Conservation (phyloP, 768 basidiomycete species). For the Rhodotorula sphaerocarpa region DNA sequence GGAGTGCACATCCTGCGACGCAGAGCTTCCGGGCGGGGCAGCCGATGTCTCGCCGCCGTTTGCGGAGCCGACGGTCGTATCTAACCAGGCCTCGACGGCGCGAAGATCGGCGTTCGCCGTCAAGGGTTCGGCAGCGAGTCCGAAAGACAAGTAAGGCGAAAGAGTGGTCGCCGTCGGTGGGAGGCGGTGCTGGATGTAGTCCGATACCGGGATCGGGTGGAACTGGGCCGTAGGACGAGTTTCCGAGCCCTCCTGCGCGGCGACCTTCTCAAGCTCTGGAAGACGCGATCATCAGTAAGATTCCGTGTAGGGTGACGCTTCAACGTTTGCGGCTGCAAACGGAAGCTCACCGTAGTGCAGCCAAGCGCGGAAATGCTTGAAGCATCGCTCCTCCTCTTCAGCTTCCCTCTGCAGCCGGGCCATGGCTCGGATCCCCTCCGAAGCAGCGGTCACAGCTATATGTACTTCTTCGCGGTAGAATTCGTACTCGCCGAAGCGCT, state of each 20-base stretch:
- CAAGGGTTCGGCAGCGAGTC: neutral
- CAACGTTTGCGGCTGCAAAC: neutral
- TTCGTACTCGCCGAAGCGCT: slow-evolving; percentile 1
- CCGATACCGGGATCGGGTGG: slow-evolving; percentile 20
- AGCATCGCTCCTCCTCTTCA: slow-evolving; percentile 36
- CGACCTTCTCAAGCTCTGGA: slow-evolving; percentile 35
- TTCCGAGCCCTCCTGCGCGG: slow-evolving; percentile 24
- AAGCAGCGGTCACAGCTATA: slow-evolving; percentile 15
- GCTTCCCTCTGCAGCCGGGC: slow-evolving; percentile 25
- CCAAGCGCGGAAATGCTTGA: slow-evolving; percentile 38
- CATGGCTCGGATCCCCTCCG: slow-evolving; percentile 7
- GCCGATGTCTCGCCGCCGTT: neutral
- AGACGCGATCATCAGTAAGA: neutral
- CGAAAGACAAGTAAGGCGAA: slow-evolving; percentile 11
- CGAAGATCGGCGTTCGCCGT: neutral
- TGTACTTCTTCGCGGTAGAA: neutral
- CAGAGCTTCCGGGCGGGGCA: no score
- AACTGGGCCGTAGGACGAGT: slow-evolving; percentile 19
- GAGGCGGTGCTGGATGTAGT: slow-evolving; percentile 18
- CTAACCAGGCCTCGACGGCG: slow-evolving; percentile 4
- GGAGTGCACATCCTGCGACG: no score
- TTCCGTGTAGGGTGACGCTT: neutral
- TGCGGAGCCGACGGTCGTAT: neutral
- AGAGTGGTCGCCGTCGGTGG: neutral
- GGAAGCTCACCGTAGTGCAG: slow-evolving; percentile 34